A percentile compares a stretch with the other conserved stretches of the same genome.
Conservation (phyloP, 2,329 filamentous ascomycete genomes). For the Fusarium illudens region DNA sequence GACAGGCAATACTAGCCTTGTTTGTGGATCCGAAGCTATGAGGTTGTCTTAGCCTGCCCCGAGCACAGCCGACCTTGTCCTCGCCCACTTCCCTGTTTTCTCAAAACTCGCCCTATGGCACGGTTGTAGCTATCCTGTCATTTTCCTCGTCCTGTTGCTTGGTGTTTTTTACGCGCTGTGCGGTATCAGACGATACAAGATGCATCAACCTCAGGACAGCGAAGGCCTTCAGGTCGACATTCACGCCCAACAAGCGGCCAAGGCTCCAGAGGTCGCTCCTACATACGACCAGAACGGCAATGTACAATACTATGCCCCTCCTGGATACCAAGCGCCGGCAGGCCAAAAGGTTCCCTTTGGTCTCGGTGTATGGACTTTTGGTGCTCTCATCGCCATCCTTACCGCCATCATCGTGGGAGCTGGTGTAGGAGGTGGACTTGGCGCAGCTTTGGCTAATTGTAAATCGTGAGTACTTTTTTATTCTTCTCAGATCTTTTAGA, state of each 20-base stretch:
- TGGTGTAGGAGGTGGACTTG: conserved; percentile 28
- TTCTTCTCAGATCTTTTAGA: neutral
- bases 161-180: neutral
- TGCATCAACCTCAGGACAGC: conserved; percentile 27
- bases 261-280: conserved; percentile 20
- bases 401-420: conserved; percentile 29
- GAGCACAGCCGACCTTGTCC: neutral
- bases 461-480: conserved; percentile 16
- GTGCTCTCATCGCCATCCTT: conserved; percentile 20
- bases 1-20: neutral
- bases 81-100: neutral
- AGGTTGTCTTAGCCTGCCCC: conserved; percentile 1
- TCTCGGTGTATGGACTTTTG: conserved; percentile 29
- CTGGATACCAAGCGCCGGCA: conserved; percentile 5
- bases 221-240: conserved; percentile 31
- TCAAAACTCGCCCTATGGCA: neutral
- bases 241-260: conserved; percentile 16
- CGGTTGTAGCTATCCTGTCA: neutral
- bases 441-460: conserved; percentile 19
- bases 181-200: neutral
- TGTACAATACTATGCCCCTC: conserved; percentile 17
- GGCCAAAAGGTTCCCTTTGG: conserved; percentile 20
- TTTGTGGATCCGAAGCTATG: conserved; percentile 15
- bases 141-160: neutral
- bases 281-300: neutral